Conservation (phyloP, 306 rosid genomes). For the Prinsepia uniflora region DNA sequence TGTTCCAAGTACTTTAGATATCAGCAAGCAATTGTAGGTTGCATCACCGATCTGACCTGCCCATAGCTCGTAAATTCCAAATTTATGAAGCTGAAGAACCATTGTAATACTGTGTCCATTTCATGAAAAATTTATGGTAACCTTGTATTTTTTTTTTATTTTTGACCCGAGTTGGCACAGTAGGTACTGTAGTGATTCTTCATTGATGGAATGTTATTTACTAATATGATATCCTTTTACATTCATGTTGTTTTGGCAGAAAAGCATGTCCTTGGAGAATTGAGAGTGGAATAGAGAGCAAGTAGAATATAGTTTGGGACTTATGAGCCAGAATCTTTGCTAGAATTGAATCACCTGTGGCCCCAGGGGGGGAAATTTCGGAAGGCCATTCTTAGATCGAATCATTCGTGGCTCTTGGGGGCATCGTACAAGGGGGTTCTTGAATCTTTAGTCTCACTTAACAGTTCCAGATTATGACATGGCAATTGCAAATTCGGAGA, state of each 20-base stretch:
- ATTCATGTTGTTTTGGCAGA: constrained; percentile 28
- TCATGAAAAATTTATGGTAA: neutral
- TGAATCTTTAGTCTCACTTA: constrained; percentile 46
- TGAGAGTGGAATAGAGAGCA: constrained; percentile 27
- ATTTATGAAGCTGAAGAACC: constrained; percentile 2
- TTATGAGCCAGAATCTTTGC: constrained; percentile 22
- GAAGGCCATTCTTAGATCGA: constrained; percentile 30
- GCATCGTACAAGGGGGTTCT: constrained; percentile 62
- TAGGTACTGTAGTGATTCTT: neutral
- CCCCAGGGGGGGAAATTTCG: constrained; percentile 69
- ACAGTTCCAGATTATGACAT: constrained; percentile 52
- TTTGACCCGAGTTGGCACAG: constrained; percentile 4
- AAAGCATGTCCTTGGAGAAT: constrained; percentile 15
- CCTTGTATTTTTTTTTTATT: constrained; percentile 6
- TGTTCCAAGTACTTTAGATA: neutral
- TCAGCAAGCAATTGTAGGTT: neutral
- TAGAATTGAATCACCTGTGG: constrained; percentile 42
- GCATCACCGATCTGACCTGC: neutral
- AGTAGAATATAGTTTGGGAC: constrained; percentile 18
- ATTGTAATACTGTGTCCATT: constrained; percentile 7
- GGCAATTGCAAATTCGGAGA: constrained; percentile 51
- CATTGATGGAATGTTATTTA: constrained; percentile 5
- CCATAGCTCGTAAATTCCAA: constrained; percentile 1
- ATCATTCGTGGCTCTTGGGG: constrained; percentile 66
- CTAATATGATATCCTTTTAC: constrained; percentile 11